These are phyloP conservation scores for Penicillium corylophilum DNA, from an alignment of 2,329 filamentous ascomycete genomes.

Conservation along the genomic window DNA sequence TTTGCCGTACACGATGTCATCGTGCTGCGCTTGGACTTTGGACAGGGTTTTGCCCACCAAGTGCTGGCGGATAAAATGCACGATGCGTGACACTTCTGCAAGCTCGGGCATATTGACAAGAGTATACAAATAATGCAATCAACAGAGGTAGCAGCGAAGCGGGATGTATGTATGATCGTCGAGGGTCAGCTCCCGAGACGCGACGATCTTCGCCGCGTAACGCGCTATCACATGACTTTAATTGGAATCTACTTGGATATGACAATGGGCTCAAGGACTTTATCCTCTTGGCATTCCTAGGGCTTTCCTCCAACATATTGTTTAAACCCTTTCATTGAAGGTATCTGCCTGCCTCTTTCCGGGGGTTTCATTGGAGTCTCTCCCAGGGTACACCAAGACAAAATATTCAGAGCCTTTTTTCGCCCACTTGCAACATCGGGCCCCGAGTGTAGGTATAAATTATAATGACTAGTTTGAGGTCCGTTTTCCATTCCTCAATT, in stretches of 20 bases:
- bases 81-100: conserved; percentile 72
- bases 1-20: conserved; percentile 86
- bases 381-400: no score
- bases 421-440: no score
- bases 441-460: no score
- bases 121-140: background rate
- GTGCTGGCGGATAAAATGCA: conserved; percentile 78
- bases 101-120: conserved; percentile 47
- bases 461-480: no score
- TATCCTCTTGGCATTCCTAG: no score
- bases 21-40: conserved; percentile 70
- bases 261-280: no score
- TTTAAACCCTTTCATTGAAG: no score
- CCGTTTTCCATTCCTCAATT: no score
- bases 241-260: background rate
- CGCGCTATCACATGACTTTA: conserved; percentile 30
- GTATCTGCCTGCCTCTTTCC: no score
- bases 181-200: conserved; percentile 2
- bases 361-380: no score
- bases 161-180: conserved; percentile 2
- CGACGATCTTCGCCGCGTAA: conserved; percentile 19
- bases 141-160: background rate
- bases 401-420: no score
- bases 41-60: conserved; percentile 80
- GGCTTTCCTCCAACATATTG: no score